Evolutionary conservation across 768 basidiomycete species (phyloP).

Genomic region (Suillus clintonianus): DNA sequence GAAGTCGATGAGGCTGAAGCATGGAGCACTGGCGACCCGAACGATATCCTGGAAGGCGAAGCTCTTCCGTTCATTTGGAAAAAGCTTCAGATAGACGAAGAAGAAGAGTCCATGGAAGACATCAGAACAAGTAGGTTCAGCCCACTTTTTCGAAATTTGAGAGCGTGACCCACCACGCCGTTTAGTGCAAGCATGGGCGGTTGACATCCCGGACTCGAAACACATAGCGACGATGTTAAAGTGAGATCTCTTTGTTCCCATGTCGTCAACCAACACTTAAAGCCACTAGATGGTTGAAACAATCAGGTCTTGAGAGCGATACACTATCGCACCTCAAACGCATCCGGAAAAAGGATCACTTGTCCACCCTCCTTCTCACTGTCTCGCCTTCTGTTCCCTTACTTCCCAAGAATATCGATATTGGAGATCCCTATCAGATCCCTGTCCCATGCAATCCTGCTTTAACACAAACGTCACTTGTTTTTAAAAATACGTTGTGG

Average conservation of each 20-base stretch:
- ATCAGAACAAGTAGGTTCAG: slow-evolving; percentile 40
- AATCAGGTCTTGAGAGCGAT: slow-evolving; percentile 57
- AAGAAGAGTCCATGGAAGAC: slow-evolving; percentile 61
- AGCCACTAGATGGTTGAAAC: slow-evolving; percentile 65
- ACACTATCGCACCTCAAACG: slow-evolving; percentile 77
- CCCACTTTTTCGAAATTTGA: background rate
- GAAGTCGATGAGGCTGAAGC: slow-evolving; percentile 3
- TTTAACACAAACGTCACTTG: slow-evolving; percentile 63
- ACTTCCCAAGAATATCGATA: slow-evolving; percentile 50
- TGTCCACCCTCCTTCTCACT: slow-evolving; percentile 57
- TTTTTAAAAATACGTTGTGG: slow-evolving; percentile 77
- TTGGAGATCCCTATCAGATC: slow-evolving; percentile 54
- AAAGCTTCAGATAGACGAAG: slow-evolving; percentile 54
- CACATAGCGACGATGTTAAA: slow-evolving; percentile 63
- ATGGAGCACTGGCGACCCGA: slow-evolving; percentile 34
- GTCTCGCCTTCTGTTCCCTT: slow-evolving; percentile 42
- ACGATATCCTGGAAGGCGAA: slow-evolving; percentile 55
- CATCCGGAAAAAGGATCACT: slow-evolving; percentile 54
- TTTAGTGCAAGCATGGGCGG: slow-evolving; percentile 74
- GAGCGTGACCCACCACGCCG: background rate
- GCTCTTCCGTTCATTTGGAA: slow-evolving; percentile 67
- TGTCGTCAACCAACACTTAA: background rate
- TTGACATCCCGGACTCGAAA: slow-evolving; percentile 66
- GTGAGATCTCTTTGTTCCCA: slow-evolving; percentile 35
- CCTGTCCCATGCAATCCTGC: slow-evolving; percentile 70